Evolutionary conservation across 2,329 filamentous ascomycete genomes (phyloP).

Genomic region (Penicillium frequentans): DNA sequence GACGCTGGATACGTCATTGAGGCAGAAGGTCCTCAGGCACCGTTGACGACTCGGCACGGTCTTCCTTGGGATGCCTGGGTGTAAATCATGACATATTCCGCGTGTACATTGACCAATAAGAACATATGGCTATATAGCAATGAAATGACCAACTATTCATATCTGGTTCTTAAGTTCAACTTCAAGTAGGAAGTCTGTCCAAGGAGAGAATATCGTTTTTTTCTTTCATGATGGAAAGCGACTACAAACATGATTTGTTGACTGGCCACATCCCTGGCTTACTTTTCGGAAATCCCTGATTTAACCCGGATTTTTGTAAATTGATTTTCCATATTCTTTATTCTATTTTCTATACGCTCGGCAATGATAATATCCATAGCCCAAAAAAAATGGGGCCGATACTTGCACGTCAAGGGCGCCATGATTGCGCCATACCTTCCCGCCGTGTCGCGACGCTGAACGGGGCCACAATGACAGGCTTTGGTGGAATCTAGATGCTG

Average conservation of each 20-base stretch:
- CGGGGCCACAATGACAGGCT: neutral
- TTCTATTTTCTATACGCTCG: neutral
- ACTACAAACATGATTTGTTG: neutral
- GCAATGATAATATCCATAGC: neutral
- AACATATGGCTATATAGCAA: neutral
- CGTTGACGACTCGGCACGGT: slow-evolving; percentile 18
- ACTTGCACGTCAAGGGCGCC: slow-evolving; percentile 7
- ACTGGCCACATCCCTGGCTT: too few relatives aligned
- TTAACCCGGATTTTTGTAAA: too few relatives aligned
- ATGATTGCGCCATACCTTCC: slow-evolving; percentile 28
- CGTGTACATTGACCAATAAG: neutral
- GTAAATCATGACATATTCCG: slow-evolving; percentile 1
- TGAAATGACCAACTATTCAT: neutral
- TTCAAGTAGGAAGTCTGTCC: too few relatives aligned
- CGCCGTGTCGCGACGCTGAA: slow-evolving; percentile 17
- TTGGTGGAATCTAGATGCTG: neutral
- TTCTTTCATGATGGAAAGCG: neutral
- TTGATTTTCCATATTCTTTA: too few relatives aligned
- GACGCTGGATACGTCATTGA: slow-evolving; percentile 37
- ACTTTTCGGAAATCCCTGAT: too few relatives aligned
- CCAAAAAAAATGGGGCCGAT: slow-evolving; percentile 2
- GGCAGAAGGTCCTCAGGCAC: slow-evolving; percentile 35
- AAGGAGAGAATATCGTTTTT: too few relatives aligned
- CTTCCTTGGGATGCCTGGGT: slow-evolving; percentile 26
- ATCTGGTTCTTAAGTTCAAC: neutral